Base-by-base conservation (phyloP, 192 early-diverging fungal genomes). In the Podila epicladia region DNA sequence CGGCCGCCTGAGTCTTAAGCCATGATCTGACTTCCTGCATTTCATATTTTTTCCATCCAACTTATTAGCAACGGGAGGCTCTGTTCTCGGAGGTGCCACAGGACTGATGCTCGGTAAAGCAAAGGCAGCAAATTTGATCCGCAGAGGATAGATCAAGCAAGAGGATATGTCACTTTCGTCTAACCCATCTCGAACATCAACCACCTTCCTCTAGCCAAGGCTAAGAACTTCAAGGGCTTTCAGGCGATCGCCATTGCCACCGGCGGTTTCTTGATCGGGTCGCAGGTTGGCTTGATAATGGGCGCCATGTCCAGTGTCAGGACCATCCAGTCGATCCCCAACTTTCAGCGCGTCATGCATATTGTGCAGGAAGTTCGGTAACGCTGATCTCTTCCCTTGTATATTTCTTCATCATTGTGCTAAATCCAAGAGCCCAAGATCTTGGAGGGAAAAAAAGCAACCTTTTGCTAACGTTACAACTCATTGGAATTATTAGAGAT, bases 291-390 rank as follows among this genome's bases (percentile, higher is more conserved):
- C 37, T 31, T 78, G 11, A 26, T 78, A 29, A 57, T 78, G 57
- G 75, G 75, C 9, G 75, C 75, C 19, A 71, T 78, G 69, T 37
- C 69, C 28, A 72, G 75, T 67, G 51, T 78, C 19, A 53, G 64
- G 12, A 78, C 75, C n/a, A 78, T 78, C 24, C 75, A 78, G 59
- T 71, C 75, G 2, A 78, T 78, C 38, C 75, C 75, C 26, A 78
- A 78, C 33, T 78, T 78, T 29, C 55, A 72, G 53, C 75, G 75
- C 9, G 69, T 78, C 38, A 38, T 78, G 9, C 50, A 61, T 41
- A 78, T 78, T 64, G 69, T 78, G 2, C 75, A 78, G 38, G 75
- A 78, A 50, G 75, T 78, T 45, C 68, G 75, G 75, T 78, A 69
- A 41, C 3, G 20, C 26, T 55, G 6, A 12, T 26, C 0, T 22